Conservation (phyloP, 495 filamentous ascomycete genomes). For the Daldinia decipiens region DNA sequence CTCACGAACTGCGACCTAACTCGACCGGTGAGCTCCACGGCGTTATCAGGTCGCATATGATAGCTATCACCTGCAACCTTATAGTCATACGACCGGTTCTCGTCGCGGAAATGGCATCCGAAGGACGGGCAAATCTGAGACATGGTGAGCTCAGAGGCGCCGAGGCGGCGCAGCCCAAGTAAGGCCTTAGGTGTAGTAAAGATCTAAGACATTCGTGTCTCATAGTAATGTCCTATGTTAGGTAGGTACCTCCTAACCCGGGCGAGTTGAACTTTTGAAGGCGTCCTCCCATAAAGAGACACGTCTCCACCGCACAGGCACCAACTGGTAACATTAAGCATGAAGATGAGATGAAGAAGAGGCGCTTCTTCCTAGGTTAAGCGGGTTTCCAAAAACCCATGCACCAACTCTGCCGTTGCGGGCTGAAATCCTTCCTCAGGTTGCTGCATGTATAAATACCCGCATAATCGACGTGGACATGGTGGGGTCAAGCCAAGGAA, state of each 20-base stretch:
- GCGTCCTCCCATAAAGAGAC: conserved; percentile 7
- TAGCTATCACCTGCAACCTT: conserved; percentile 27
- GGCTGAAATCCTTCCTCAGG: background rate
- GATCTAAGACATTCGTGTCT: conserved; percentile 16
- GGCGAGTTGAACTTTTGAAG: conserved; percentile 7
- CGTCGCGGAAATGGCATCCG: conserved; percentile 19
- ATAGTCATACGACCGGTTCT: conserved; percentile 34
- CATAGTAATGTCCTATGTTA: conserved; percentile 8
- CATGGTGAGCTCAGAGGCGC: conserved; percentile 29
- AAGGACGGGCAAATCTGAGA: conserved; percentile 38
- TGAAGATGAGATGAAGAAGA: background rate
- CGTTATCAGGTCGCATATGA: conserved; percentile 8
- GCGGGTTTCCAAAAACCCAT: background rate
- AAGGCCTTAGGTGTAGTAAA: conserved; percentile 4
- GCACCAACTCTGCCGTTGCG: background rate
- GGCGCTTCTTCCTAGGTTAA: background rate
- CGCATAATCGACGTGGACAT: conserved; percentile 17
- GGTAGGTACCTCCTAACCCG: conserved; percentile 2
- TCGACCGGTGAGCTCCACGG: conserved; percentile 34
- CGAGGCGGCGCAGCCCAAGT: conserved; percentile 31
- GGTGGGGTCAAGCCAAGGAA: conserved; percentile 25
- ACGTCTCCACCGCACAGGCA: conserved; percentile 8
- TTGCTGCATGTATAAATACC: background rate
- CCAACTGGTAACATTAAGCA: too few species aligned
- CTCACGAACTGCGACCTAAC: conserved; percentile 44